Base-by-base conservation (phyloP, 768 basidiomycete species). In the Roridomyces roridus region DNA sequence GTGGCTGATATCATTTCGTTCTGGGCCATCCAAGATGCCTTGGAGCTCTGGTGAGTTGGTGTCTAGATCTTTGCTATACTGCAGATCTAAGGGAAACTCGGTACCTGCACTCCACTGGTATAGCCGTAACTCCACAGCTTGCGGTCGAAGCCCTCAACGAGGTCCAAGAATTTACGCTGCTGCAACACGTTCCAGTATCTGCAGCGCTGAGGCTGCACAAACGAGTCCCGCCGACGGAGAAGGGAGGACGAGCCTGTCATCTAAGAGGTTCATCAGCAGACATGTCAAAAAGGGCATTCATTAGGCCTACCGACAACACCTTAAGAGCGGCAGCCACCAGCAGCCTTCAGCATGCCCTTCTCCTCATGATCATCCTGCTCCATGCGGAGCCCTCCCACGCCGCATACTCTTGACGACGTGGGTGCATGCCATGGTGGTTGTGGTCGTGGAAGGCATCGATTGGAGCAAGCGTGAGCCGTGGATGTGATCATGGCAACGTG, bases 271-370 rank as follows among this genome's bases (percentile, higher is more conserved):
- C 44, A 37, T 20, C 4, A 34, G 31, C 31, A n/a, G 31, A 48
- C 14, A 36, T 28, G 18, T 5, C 1, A 7, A 63, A 44, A 2
- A 17, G 51, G n/a, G 28, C n/a, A 11, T 5, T 6, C 29, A n/a
- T n/a, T n/a, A n/a, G n/a, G 15, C 15, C n/a, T 51, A 93, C 92
- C 43, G 90, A 85, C 35, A 94, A 75, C 0, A 85, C 85, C 67
- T 83, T 88, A n/a, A n/a, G 56, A 94, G 65, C 1, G 92, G 92
- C 2, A 91, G 86, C 2, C 88, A 90, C 20, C 89, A 0, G 89
- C 88, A 6, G 86, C 84, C 26, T 78, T 80, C 60, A 85, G 67
- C 66, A 83, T 78, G n/a, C 72, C 78, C 39, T 68, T 63, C 39
- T 71, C 78, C 53, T 70, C 78, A 47, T 67, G 72, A 17, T 67